phyloP scores from a whole-genome alignment of 148 eudicot genomes.

The Heliosperma pusillum region DNA sequence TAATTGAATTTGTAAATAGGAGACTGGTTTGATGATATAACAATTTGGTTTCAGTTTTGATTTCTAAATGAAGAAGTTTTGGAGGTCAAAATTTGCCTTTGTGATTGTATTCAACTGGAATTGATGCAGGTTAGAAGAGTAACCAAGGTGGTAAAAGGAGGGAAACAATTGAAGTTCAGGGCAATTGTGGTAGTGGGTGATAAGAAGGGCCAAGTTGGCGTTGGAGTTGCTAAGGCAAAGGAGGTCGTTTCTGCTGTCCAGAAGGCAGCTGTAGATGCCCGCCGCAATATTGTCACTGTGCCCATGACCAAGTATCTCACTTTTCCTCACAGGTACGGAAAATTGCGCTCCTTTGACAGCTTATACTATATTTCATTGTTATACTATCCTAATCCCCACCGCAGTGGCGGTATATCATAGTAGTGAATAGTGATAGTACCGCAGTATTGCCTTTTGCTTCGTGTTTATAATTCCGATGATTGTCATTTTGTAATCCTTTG shows the following conservation, averaged over 20 bases:
- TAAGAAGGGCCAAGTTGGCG: slow-evolving; percentile 84
- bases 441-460: background rate
- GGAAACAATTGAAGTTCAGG: slow-evolving; percentile 83
- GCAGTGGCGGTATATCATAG: background rate
- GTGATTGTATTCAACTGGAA: background rate
- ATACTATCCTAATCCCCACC: background rate
- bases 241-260: slow-evolving; percentile 74
- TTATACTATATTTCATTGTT: background rate
- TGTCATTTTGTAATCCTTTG: background rate
- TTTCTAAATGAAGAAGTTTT: no score
- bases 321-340: slow-evolving; percentile 77
- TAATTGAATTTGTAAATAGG: background rate
- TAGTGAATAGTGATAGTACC: background rate
- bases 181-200: slow-evolving; percentile 92
- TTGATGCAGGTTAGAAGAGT: slow-evolving; percentile 88
- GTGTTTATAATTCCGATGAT: background rate
- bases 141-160: slow-evolving; percentile 93
- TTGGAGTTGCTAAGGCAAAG: slow-evolving; percentile 87
- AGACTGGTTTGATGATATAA: no score
- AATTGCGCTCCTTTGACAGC: background rate
- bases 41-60: no score
- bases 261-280: slow-evolving; percentile 77
- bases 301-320: slow-evolving; percentile 87
- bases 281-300: slow-evolving; percentile 62
- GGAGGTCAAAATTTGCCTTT: background rate